Conservation (phyloP, 495 filamentous ascomycete genomes). For the Bacidia rubella region DNA sequence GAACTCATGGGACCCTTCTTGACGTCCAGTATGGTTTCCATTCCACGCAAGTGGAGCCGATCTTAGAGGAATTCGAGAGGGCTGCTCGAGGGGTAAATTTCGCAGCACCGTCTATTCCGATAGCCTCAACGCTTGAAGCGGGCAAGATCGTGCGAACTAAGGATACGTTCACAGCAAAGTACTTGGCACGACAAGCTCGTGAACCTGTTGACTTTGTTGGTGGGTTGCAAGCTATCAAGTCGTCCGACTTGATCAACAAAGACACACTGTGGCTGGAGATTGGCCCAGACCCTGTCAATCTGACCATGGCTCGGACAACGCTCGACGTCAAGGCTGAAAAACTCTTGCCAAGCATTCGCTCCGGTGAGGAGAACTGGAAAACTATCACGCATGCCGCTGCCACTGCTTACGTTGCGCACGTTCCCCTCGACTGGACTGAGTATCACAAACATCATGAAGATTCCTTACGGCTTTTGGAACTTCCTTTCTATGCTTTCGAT, state of each 20-base stretch:
- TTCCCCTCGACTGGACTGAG: slow-evolving; percentile 49
- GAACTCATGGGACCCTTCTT: slow-evolving; percentile 22
- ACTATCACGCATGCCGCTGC: slow-evolving; percentile 37
- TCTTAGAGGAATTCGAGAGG: slow-evolving; percentile 52
- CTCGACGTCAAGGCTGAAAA: slow-evolving; percentile 24
- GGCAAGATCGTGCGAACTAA: slow-evolving; percentile 8
- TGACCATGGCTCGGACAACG: slow-evolving; percentile 41
- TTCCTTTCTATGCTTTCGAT: slow-evolving; percentile 55
- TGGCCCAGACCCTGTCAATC: slow-evolving; percentile 44
- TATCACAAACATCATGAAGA: slow-evolving; percentile 46
- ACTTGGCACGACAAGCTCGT: slow-evolving; percentile 14
- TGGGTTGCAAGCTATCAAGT: slow-evolving; percentile 26
- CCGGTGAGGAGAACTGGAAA: slow-evolving; percentile 33
- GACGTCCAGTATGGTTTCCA: slow-evolving; percentile 70
- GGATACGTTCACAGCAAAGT: slow-evolving; percentile 34
- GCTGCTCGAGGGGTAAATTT: slow-evolving; percentile 46
- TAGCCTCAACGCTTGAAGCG: slow-evolving; percentile 48
- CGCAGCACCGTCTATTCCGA: slow-evolving; percentile 41
- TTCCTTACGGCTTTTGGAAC: slow-evolving; percentile 35
- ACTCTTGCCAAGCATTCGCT: slow-evolving; percentile 18
- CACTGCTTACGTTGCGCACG: slow-evolving; percentile 41
- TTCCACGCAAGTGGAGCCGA: slow-evolving; percentile 60
- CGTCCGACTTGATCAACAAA: slow-evolving; percentile 34
- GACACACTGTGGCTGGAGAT: slow-evolving; percentile 33
- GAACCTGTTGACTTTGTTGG: slow-evolving; percentile 17